phyloP scores from a whole-genome alignment of 345 rosid genomes.

The Eucalyptus pumila region DNA sequence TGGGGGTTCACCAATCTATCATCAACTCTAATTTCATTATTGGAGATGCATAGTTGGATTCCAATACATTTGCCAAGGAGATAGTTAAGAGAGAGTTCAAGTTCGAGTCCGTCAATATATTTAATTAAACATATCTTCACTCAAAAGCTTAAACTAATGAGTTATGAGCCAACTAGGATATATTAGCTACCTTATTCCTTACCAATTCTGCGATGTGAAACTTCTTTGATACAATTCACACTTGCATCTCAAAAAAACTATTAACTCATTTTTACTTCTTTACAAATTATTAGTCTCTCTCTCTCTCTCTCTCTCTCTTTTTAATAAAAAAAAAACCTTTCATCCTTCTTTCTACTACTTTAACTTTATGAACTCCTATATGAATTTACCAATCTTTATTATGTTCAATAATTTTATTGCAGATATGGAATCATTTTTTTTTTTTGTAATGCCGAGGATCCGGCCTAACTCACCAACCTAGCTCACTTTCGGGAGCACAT shows the following conservation, averaged over 20 bases:
- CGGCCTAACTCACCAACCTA: too few relatives aligned
- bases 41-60: neutral
- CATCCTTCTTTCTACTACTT: neutral
- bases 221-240: neutral
- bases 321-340: neutral
- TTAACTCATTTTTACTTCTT: neutral
- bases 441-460: too few relatives aligned
- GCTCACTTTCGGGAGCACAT: too few relatives aligned
- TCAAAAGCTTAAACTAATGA: neutral
- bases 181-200: neutral
- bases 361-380: neutral
- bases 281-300: neutral
- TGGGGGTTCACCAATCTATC: neutral
- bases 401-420: neutral
- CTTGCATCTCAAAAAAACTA: neutral
- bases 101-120: fast-evolving
- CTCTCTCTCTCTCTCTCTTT: too few relatives aligned
- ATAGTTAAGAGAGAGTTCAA: neutral
- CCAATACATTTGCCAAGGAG: neutral
- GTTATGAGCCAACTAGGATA: fast-evolving
- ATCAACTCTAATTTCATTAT: too few relatives aligned
- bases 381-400: neutral
- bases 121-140: fast-evolving
- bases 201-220: neutral
- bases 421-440: neutral